Conservation (phyloP, 2,329 filamentous ascomycete genomes). For the Xylaria hypoxylon region DNA sequence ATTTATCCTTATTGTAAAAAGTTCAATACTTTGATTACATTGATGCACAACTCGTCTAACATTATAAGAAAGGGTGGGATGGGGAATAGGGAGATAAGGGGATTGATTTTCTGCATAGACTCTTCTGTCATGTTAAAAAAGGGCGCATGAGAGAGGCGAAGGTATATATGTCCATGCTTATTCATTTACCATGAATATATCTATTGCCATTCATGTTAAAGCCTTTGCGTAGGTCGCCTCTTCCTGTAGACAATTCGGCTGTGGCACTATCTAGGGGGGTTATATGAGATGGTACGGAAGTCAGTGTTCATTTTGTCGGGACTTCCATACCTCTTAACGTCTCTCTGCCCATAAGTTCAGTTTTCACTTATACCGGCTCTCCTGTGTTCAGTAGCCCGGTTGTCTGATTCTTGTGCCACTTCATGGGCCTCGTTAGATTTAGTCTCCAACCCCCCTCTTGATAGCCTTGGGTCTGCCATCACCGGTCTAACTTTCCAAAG, state of each 20-base stretch:
- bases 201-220: conserved; percentile 21
- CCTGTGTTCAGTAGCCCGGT: not conserved
- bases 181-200: conserved; percentile 22
- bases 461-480: conserved; percentile 11
- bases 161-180: not conserved
- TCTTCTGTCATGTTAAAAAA: not conserved
- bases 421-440: not conserved
- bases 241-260: conserved; percentile 4
- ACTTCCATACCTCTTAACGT: not conserved
- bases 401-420: conserved; percentile 1
- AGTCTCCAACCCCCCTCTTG: conserved; percentile 14
- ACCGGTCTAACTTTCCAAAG: conserved; percentile 33
- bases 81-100: too few relatives aligned
- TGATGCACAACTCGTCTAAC: conserved; percentile 20
- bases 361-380: conserved; percentile 4
- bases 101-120: too few relatives aligned
- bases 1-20: not conserved
- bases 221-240: not conserved
- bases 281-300: not conserved
- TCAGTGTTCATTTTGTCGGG: conserved; percentile 1
- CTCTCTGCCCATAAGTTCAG: not conserved
- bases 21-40: not conserved
- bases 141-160: not conserved
- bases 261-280: conserved; percentile 7
- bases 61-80: not conserved